Conservation (phyloP, 2,329 filamentous ascomycete species). For the Trichoderma koningii region DNA sequence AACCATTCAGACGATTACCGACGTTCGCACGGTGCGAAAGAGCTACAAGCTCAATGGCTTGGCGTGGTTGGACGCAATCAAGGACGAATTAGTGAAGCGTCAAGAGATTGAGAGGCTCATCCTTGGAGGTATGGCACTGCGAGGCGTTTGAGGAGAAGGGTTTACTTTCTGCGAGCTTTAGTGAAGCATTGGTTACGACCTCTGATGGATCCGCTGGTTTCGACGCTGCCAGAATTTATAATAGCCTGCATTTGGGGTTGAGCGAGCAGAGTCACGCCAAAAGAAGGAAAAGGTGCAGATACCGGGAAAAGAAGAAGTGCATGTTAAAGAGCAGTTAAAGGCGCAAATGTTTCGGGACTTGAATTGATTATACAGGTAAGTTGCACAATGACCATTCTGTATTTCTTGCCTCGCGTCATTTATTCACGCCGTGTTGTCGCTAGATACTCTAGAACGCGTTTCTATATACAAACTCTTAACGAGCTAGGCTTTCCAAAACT, state of each 20-base stretch:
- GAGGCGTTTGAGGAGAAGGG: constrained; percentile 36
- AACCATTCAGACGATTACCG: constrained; percentile 59
- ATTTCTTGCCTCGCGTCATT: background rate
- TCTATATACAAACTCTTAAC: constrained; percentile 6
- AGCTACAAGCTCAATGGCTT: constrained; percentile 78
- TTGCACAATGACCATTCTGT: background rate
- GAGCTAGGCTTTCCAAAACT: background rate
- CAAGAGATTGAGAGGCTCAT: constrained; percentile 68
- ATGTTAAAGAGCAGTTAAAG: background rate
- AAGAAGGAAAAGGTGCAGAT: background rate
- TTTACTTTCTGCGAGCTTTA: too few relatives aligned
- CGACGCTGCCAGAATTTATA: too few relatives aligned
- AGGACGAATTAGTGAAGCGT: constrained; percentile 47
- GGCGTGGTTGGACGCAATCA: constrained; percentile 51
- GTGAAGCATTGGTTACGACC: background rate
- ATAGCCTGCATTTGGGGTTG: too few relatives aligned
- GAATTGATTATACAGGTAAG: constrained; percentile 1
- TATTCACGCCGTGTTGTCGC: constrained; percentile 1
- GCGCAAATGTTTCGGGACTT: background rate
- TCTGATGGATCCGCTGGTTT: too few relatives aligned
- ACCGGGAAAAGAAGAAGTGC: background rate
- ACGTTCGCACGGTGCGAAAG: constrained; percentile 73
- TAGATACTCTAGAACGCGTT: background rate
- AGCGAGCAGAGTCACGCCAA: background rate
- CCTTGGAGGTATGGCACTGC: constrained; percentile 72